Percentiles rank a stretch among this genome's conserved stretches.
phyloP scores from a whole-genome alignment of 257 asterid genomes.

The Ilex asprella region DNA sequence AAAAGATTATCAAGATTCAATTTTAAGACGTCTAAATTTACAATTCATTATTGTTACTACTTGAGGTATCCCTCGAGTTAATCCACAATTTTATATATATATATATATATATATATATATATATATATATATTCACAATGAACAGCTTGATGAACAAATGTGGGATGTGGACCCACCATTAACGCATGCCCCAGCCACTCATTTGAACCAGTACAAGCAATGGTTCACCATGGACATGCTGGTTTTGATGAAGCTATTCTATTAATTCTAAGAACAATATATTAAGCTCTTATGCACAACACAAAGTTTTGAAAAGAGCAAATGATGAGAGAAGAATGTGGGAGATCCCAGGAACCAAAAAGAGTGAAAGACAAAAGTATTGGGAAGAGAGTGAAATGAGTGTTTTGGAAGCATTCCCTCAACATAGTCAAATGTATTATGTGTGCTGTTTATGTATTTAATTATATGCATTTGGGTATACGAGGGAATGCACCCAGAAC shows the following conservation, averaged over 20 bases:
- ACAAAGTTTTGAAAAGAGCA: constrained; percentile 6
- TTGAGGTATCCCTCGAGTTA: too few species aligned
- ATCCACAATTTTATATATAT: too few species aligned
- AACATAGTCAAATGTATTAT: background rate
- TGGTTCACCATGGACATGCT: constrained; percentile 35
- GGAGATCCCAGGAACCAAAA: constrained; percentile 38
- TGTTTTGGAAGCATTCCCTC: constrained; percentile 31
- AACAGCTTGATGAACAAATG: background rate
- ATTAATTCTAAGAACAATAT: constrained; percentile 7
- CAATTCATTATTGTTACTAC: too few species aligned
- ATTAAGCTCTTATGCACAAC: constrained; percentile 14
- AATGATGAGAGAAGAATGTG: constrained; percentile 29
- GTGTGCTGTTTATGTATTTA: too few species aligned
- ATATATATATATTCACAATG: background rate
- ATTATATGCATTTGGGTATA: too few species aligned
- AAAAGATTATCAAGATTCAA: too few species aligned
- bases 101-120: background rate
- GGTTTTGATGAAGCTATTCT: constrained; percentile 17
- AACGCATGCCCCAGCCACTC: constrained; percentile 35
- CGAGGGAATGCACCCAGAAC: too few species aligned
- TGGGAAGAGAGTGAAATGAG: constrained; percentile 33
- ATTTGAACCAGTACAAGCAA: constrained; percentile 12
- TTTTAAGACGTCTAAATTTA: too few species aligned
- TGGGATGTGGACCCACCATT: constrained; percentile 18
- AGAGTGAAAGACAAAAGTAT: constrained; percentile 42